Conservation (phyloP, 495 filamentous ascomycete species). For the Amphirosellinia nigrospora region DNA sequence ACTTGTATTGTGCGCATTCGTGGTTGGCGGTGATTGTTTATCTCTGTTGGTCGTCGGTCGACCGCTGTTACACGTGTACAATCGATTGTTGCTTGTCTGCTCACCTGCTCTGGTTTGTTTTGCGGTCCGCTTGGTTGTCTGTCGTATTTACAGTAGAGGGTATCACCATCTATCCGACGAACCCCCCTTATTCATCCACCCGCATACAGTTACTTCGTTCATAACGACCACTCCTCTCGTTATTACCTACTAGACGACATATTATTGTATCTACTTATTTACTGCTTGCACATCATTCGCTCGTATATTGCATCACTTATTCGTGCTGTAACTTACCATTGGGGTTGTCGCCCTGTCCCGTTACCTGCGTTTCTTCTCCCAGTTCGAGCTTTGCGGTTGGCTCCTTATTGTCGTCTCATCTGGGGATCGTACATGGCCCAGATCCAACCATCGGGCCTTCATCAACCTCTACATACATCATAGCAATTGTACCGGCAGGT, state of each 20-base stretch:
- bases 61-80: not conserved
- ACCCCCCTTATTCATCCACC: constrained; percentile 20
- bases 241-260: constrained; percentile 25
- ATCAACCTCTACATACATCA: constrained; percentile 23
- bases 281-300: constrained; percentile 32
- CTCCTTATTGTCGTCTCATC: constrained; percentile 29
- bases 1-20: constrained; percentile 14
- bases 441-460: constrained; percentile 41
- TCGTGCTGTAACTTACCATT: constrained; percentile 29
- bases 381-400: constrained; percentile 19
- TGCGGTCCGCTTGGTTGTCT: not conserved
- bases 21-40: not conserved
- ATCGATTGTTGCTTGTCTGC: constrained; percentile 3
- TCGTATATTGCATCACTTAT: constrained; percentile 24
- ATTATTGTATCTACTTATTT: constrained; percentile 26
- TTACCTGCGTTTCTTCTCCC: constrained; percentile 23
- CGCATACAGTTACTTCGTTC: constrained; percentile 22
- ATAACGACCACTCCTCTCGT: constrained; percentile 5
- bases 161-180: constrained; percentile 15
- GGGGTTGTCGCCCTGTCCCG: constrained; percentile 23
- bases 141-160: constrained; percentile 18
- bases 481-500: constrained; percentile 39
- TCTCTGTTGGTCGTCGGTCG: constrained; percentile 4
- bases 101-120: constrained; percentile 7
- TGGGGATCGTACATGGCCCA: constrained; percentile 39